phyloP scores from a whole-genome alignment of 2,329 filamentous ascomycete genomes.

The Calcarisporium arbuscula region DNA sequence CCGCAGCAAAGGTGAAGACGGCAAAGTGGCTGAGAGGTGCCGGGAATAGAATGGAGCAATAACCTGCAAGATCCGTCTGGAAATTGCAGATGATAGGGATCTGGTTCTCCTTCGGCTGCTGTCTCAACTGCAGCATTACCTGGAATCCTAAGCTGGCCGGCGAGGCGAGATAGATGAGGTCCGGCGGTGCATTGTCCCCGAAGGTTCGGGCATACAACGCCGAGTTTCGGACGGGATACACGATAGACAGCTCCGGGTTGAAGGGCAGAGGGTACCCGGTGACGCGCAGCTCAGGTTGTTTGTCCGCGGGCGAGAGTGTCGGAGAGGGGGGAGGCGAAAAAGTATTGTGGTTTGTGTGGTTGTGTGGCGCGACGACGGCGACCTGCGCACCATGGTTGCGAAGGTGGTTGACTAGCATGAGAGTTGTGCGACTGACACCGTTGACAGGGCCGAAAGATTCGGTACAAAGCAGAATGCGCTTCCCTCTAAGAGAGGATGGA shows the following conservation, averaged over 20 bases:
- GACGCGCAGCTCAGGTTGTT: constrained; percentile 48
- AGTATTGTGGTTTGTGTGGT: constrained; percentile 47
- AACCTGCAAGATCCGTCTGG: constrained; percentile 64
- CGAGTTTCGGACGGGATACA: constrained; percentile 61
- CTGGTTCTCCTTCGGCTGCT: constrained; percentile 46
- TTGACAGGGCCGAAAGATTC: constrained; percentile 69
- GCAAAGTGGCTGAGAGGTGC: constrained; percentile 54
- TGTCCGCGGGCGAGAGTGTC: constrained; percentile 22
- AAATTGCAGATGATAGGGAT: constrained; percentile 62
- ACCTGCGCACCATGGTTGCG: constrained; percentile 57
- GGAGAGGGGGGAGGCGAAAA: constrained; percentile 39
- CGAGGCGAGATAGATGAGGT: constrained; percentile 64
- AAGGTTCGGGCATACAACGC: constrained; percentile 56
- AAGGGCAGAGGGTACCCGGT: constrained; percentile 62
- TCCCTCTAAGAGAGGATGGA: constrained; percentile 46
- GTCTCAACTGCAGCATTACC: constrained; percentile 61
- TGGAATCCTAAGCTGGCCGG: constrained; percentile 66
- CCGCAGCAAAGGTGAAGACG: constrained; percentile 53
- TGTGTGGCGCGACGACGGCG: constrained; percentile 59
- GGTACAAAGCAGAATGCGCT: constrained; percentile 60
- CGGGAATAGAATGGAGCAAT: constrained; percentile 64
- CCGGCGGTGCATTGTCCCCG: constrained; percentile 42
- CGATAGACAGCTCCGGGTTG: constrained; percentile 64
- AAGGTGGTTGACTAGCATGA: constrained; percentile 63
- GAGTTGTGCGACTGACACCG: constrained; percentile 64